phyloP scores from a whole-genome alignment of 371 early-diverging fungal species.

The Zychaea mexicana region DNA sequence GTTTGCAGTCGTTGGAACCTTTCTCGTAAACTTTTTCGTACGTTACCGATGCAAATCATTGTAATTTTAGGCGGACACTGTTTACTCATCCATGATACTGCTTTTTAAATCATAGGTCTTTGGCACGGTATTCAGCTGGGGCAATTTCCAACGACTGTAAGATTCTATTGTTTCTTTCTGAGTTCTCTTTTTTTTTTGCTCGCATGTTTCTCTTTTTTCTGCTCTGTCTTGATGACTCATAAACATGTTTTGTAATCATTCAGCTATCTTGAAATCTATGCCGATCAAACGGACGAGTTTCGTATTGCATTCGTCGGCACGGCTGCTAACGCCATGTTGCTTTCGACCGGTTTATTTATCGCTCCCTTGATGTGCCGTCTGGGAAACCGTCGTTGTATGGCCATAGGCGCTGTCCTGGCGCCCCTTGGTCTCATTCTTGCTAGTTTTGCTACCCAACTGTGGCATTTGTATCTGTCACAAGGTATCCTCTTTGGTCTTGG shows the following conservation, averaged over 20 bases:
- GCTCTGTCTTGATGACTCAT: neutral
- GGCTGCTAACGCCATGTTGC: conserved; percentile 44
- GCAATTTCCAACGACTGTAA: conserved; percentile 55
- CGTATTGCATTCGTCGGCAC: conserved; percentile 60
- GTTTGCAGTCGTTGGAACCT: conserved; percentile 50
- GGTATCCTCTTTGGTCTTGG: conserved; percentile 64
- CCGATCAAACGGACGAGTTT: conserved; percentile 29
- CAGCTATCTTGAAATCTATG: conserved; percentile 39
- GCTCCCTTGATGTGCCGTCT: conserved; percentile 61
- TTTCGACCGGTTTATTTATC: conserved; percentile 58
- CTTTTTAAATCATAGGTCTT: conserved; percentile 15
- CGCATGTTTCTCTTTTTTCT: no score
- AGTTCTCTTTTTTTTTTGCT: neutral
- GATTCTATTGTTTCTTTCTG: neutral
- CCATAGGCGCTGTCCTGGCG: conserved; percentile 55
- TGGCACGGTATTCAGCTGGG: conserved; percentile 60
- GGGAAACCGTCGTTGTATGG: conserved; percentile 61
- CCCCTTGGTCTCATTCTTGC: conserved; percentile 57
- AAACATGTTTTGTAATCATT: neutral
- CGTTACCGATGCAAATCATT: no score
- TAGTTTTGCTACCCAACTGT: conserved; percentile 57
- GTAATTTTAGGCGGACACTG: no score
- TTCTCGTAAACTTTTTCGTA: conserved; percentile 60
- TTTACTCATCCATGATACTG: neutral
- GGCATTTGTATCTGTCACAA: conserved; percentile 68